Evolutionary conservation across 495 filamentous ascomycete species (phyloP).

Genomic region (Penicillium egyptiacum): DNA sequence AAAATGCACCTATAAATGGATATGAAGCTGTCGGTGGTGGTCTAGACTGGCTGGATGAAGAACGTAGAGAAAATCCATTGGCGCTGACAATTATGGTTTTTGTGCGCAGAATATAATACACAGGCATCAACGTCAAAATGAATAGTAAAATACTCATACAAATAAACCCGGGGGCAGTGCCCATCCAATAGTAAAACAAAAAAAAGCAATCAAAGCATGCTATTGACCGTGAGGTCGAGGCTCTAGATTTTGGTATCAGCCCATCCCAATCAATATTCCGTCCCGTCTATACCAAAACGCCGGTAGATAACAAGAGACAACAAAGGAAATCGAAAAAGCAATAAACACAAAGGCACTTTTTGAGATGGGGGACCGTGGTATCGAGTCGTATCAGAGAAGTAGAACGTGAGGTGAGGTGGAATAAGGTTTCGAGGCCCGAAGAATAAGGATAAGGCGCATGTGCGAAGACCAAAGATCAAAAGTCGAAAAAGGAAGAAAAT

Average conservation of each 20-base stretch:
- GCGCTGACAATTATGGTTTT: constrained; percentile 12
- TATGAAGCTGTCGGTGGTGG: constrained; percentile 1
- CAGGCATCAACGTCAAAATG: constrained; percentile 19
- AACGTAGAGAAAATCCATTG: constrained; percentile 9
- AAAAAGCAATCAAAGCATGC: constrained; percentile 29
- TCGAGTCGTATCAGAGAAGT: constrained; percentile 32
- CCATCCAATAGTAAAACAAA: constrained; percentile 25
- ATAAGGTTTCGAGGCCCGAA: constrained; percentile 11
- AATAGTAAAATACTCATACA: constrained; percentile 16
- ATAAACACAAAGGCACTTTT: constrained; percentile 34
- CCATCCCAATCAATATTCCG: constrained; percentile 42
- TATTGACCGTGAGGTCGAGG: constrained; percentile 47
- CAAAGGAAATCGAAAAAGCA: constrained; percentile 21
- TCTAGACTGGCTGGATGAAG: constrained; percentile 17
- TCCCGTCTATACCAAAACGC: constrained; percentile 50
- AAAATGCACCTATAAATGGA: background rate
- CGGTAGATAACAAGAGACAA: constrained; percentile 22
- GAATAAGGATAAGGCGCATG: constrained; percentile 16
- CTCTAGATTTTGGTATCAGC: constrained; percentile 50
- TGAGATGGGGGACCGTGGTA: constrained; percentile 29
- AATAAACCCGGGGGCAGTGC: constrained; percentile 14
- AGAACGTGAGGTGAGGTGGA: constrained; percentile 15
- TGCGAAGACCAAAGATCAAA: constrained; percentile 18
- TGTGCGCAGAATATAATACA: constrained; percentile 25
- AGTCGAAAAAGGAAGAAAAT: constrained; percentile 13